Conservation (phyloP, 768 basidiomycete species). For the Boletus eberwhitei region DNA sequence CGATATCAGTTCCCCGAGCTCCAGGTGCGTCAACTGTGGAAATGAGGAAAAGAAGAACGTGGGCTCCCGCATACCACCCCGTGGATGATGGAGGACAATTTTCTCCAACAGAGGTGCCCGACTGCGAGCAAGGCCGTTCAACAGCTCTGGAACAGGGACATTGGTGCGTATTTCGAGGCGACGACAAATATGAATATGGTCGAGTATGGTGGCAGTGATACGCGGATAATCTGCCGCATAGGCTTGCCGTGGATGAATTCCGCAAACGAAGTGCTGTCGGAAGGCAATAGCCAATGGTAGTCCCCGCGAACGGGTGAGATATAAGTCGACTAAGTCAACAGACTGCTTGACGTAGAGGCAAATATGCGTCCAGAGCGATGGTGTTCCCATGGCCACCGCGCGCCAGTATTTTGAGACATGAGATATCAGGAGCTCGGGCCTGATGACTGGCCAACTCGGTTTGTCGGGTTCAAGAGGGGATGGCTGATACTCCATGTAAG, state of each 20-base stretch:
- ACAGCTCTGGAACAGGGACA: slow-evolving; percentile 21
- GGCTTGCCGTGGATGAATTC: slow-evolving; percentile 17
- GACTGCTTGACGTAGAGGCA: slow-evolving; percentile 27
- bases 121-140: slow-evolving; percentile 21
- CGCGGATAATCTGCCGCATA: slow-evolving; percentile 21
- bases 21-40: slow-evolving; percentile 20
- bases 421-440: slow-evolving; percentile 36
- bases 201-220: slow-evolving; percentile 24
- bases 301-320: slow-evolving; percentile 26
- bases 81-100: slow-evolving; percentile 24
- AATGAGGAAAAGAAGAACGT: slow-evolving; percentile 19
- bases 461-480: slow-evolving; percentile 1
- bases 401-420: slow-evolving; percentile 45
- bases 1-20: slow-evolving; percentile 19
- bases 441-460: slow-evolving; percentile 7
- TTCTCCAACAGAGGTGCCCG: slow-evolving; percentile 27
- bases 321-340: slow-evolving; percentile 23
- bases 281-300: slow-evolving; percentile 22
- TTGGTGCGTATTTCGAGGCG: slow-evolving; percentile 27
- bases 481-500: background rate
- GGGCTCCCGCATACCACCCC: slow-evolving; percentile 3
- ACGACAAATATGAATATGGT: slow-evolving; percentile 25
- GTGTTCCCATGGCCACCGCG: slow-evolving; percentile 34
- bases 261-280: slow-evolving; percentile 21
- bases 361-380: slow-evolving; percentile 39